These are phyloP conservation scores for Cytospora paraplurivora DNA, from an alignment of 2,329 filamentous ascomycete genomes.

Conservation along the genomic window DNA sequence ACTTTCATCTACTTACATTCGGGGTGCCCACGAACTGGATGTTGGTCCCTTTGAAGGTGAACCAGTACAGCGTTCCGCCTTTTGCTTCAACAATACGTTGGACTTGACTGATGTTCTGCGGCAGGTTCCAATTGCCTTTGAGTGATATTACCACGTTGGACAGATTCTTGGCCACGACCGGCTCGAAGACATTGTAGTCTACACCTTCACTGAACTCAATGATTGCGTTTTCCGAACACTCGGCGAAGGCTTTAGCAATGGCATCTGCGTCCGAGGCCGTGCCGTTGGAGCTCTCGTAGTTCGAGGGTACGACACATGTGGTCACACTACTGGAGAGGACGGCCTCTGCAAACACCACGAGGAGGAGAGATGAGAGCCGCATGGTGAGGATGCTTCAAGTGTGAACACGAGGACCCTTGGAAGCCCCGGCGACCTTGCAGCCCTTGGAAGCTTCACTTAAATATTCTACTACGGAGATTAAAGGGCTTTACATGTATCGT, in stretches of 20 bases:
- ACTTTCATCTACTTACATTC: constrained; percentile 35
- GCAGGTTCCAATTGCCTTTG: constrained; percentile 47
- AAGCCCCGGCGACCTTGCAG: too few species aligned
- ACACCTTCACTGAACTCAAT: constrained; percentile 44
- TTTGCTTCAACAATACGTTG: constrained; percentile 40
- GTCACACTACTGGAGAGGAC: not conserved
- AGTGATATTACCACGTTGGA: constrained; percentile 46
- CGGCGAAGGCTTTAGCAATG: constrained; percentile 40
- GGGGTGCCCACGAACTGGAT: constrained; percentile 40
- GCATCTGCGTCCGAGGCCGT: constrained; percentile 44
- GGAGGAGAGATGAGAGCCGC: not conserved
- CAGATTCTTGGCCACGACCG: constrained; percentile 43
- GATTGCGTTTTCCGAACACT: constrained; percentile 39
- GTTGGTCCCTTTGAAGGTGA: constrained; percentile 39
- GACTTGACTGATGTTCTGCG: constrained; percentile 42
- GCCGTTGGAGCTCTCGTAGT: constrained; percentile 37
- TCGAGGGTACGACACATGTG: constrained; percentile 30
- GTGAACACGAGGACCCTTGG: too few species aligned
- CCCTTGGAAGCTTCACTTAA: not conserved
- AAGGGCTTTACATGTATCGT: not conserved
- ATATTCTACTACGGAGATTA: not conserved
- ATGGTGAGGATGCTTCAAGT: not conserved
- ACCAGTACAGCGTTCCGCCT: constrained; percentile 41
- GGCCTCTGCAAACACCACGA: not conserved
- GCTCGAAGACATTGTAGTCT: constrained; percentile 46